A percentile compares a stretch with the other conserved stretches of the same genome.
phyloP scores from a whole-genome alignment of 495 filamentous ascomycete genomes.

The Rusavskia elegans region DNA sequence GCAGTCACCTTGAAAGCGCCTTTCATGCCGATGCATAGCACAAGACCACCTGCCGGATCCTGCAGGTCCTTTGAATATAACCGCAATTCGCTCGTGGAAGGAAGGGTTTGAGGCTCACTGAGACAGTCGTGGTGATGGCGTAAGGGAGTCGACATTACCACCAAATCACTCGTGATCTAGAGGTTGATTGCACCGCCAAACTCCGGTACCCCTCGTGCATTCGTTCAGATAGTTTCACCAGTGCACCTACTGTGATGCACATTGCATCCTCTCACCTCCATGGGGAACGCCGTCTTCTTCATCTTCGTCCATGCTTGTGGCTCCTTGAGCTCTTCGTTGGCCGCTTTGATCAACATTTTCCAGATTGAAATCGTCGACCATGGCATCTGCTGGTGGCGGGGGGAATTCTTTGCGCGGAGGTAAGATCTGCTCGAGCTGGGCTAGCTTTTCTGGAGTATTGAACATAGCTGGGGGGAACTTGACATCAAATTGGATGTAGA shows the following conservation, averaged over 20 bases:
- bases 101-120: too few species aligned
- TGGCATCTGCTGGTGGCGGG: slow-evolving; percentile 58
- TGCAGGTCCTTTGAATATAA: too few species aligned
- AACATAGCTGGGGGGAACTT: slow-evolving; percentile 67
- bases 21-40: too few species aligned
- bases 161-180: neutral
- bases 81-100: too few species aligned
- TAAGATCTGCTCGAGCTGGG: slow-evolving; percentile 62
- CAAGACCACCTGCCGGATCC: too few species aligned
- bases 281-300: slow-evolving; percentile 58
- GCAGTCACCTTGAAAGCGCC: too few species aligned
- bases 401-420: slow-evolving; percentile 47
- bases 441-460: slow-evolving; percentile 28
- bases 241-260: slow-evolving; percentile 73
- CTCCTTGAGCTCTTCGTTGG: slow-evolving; percentile 57
- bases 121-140: too few species aligned
- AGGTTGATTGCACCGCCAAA: neutral
- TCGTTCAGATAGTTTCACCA: too few species aligned
- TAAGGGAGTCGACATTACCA: neutral
- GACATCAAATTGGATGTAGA: slow-evolving; percentile 95
- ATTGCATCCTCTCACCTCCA: slow-evolving; percentile 88
- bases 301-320: slow-evolving; percentile 58
- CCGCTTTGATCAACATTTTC: slow-evolving; percentile 67
- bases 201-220: too few species aligned
- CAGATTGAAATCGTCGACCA: slow-evolving; percentile 73